Conservation (phyloP, 352 stramenopile species). For the Globisporangium paroecandrum region DNA sequence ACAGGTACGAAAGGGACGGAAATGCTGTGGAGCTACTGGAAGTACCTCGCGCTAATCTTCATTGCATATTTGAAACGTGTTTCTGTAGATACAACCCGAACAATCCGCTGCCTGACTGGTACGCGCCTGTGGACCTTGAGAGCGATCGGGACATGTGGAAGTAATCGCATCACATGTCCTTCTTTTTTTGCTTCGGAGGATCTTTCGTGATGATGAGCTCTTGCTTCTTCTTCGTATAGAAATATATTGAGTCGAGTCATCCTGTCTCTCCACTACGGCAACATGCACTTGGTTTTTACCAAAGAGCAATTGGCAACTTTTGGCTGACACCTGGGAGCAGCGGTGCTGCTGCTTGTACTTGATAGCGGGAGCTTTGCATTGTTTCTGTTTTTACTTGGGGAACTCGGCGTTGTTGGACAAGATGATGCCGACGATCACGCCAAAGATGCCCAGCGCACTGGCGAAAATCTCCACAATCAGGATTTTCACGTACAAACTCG, state of each 20-base stretch:
- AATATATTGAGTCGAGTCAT: slow-evolving; percentile 11
- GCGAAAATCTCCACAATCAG: slow-evolving; percentile 99
- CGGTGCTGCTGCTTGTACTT: neutral
- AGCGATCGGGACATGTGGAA: slow-evolving; percentile 85
- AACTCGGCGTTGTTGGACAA: slow-evolving; percentile 96
- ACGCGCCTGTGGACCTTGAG: slow-evolving; percentile 76
- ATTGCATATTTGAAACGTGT: neutral
- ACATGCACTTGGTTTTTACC: neutral
- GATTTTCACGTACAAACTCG: slow-evolving; percentile 99
- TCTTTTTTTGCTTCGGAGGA: neutral
- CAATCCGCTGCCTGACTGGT: slow-evolving; percentile 71
- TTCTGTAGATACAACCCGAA: slow-evolving; percentile 72
- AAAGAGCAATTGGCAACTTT: neutral
- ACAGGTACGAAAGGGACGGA: slow-evolving; percentile 22
- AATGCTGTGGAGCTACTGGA: neutral
- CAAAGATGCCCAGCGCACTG: slow-evolving; percentile 98
- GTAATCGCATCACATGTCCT: slow-evolving; percentile 15
- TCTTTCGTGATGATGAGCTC: neutral
- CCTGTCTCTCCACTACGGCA: neutral
- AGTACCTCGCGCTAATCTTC: neutral
- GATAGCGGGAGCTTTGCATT: neutral
- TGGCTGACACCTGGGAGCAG: neutral
- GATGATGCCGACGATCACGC: slow-evolving; percentile 98
- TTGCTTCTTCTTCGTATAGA: neutral
- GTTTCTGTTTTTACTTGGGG: slow-evolving; percentile 49